Evolutionary conservation across 805 yeast genomes (phyloP), one percentile per base, ranked within the genome.

Genomic region (Jamesozyma hellenica): DNA sequence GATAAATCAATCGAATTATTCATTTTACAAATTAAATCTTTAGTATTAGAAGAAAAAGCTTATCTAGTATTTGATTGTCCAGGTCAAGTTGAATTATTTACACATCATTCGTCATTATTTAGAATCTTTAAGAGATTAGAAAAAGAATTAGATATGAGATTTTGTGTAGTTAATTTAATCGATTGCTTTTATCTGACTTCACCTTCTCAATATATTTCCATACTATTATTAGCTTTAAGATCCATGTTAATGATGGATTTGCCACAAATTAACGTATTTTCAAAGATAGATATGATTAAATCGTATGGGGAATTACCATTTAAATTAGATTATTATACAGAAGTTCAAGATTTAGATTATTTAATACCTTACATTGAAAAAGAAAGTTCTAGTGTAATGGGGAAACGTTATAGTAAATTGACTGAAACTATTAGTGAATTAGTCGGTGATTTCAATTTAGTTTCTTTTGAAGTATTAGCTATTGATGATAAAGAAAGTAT

Each of bases 71-170:
- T 86, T 62, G 96, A 86, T 59, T 84, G 94, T 54, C 96, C 96
- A 1, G 98, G 98, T 1, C 98, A 92, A 58, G 92, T 87, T 1
- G 99, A 92, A 58, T 70, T 92, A 13, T 92, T 84, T 63, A 92
- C 99, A 3, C 94, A 84, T 54, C 94, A 85, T 52, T 72, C 79
- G 1, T 78, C 95, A 0, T 64, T 94, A 32, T 71, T 69, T 32
- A 67, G 67, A 38, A 80, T 92, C 4, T 84, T 88, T 60, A 71
- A 72, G 44, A 68, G 58, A 35, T 63, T 92, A 34, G 79, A 76
- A 43, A 76, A 76, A 37, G 71, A 72, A 47, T 58, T 79, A 14
- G 87, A 78, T 44, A 71, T 85, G 50, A 67, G 97, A 38, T 58
- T 83, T 6, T 81, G 90, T 49, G 96, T 90, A 19, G 88, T 92